A percentile compares a stretch with the other conserved stretches of the same genome.
These are phyloP conservation scores for Sorghum bicolor DNA, from an alignment of 176 grass and related monocot genomes.

Conservation along the genomic window DNA sequence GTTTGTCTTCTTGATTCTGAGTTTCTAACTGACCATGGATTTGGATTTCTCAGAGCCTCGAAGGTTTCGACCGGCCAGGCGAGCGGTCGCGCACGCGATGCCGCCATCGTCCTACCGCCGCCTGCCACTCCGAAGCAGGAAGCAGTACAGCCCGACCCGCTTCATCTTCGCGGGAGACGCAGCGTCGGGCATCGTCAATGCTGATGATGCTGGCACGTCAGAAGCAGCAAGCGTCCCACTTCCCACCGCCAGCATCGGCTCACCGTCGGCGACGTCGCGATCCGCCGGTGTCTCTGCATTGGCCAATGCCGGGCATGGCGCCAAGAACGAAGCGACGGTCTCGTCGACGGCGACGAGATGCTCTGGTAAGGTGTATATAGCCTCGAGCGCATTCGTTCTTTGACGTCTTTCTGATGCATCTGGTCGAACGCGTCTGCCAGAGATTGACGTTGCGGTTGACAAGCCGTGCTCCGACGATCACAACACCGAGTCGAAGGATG, in stretches of 20 bases:
- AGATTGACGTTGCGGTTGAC: neutral
- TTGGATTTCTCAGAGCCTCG: neutral
- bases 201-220: neutral
- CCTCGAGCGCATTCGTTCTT: neutral
- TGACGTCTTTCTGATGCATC: neutral
- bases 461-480: neutral
- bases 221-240: neutral
- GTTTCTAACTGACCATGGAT: neutral
- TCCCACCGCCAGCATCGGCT: neutral
- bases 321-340: neutral
- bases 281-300: neutral
- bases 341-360: neutral
- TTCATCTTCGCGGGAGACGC: neutral
- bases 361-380: neutral
- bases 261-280: neutral
- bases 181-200: neutral
- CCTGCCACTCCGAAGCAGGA: neutral
- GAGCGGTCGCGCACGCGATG: neutral
- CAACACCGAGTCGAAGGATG: too few relatives aligned
- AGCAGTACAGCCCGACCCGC: neutral
- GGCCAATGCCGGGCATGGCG: neutral
- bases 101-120: neutral
- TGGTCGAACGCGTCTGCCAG: neutral
- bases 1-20: neutral
- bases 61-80: neutral